These are phyloP conservation scores for Persicaria maculosa DNA, from an alignment of 148 eudicot genomes.

Conservation along the genomic window DNA sequence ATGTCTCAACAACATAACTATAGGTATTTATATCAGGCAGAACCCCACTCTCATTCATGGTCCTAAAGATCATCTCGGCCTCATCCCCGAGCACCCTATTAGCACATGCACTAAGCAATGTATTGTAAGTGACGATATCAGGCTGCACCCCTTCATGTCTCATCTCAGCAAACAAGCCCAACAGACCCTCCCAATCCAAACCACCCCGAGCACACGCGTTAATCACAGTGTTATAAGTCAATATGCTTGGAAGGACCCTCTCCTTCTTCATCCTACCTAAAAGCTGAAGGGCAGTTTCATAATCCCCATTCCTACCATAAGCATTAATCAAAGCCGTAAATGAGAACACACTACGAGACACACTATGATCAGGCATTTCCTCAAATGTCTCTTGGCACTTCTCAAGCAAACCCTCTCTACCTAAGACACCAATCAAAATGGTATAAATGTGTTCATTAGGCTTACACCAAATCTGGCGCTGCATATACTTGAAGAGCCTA, in stretches of 20 bases:
- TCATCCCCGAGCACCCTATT: conserved; percentile 67
- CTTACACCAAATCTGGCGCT: conserved; percentile 93
- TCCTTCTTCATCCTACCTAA: conserved; percentile 73
- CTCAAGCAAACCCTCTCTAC: conserved; percentile 83
- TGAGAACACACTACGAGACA: conserved; percentile 63
- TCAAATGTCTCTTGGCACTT: conserved; percentile 74
- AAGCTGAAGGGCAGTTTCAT: conserved; percentile 60
- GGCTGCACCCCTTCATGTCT: conserved; percentile 95
- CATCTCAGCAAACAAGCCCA: conserved; percentile 93
- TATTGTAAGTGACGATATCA: conserved; percentile 86
- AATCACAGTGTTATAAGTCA: conserved; percentile 89
- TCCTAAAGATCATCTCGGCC: conserved; percentile 91
- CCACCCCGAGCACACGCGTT: conserved; percentile 91
- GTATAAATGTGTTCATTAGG: conserved; percentile 90
- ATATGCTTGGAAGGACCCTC: conserved; percentile 57
- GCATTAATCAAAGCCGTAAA: conserved; percentile 87
- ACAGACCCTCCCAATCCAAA: conserved; percentile 82
- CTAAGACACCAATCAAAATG: conserved; percentile 63
- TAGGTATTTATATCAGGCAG: conserved; percentile 80
- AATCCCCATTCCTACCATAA: conserved; percentile 79
- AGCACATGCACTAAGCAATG: conserved; percentile 83
- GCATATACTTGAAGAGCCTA: conserved; percentile 90
- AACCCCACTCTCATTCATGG: conserved; percentile 91
- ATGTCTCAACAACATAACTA: conserved; percentile 73
- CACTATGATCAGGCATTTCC: conserved; percentile 66